Base-by-base conservation (phyloP, 192 early-diverging fungal genomes). In the Entomortierella chlamydospora region DNA sequence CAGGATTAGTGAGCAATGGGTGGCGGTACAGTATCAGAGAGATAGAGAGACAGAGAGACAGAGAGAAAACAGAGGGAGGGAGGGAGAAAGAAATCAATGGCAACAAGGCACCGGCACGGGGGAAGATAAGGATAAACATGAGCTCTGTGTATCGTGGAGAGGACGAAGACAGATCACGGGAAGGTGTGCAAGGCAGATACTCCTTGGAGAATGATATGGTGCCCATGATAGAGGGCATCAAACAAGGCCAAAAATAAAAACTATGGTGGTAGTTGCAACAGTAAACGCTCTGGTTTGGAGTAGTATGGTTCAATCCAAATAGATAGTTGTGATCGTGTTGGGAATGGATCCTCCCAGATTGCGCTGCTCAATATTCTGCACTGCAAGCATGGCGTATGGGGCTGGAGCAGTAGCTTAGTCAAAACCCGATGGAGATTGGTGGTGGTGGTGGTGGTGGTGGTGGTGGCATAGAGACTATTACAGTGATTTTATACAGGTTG, bases 1-100 rank as follows among this genome's bases (percentile, higher is more conserved):
- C 5, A 47, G 15, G 45, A 47, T 47, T 47, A 5, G 22, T n/a
- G 53, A 29, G 47, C 47, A 23, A 4, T 17, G 4, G 47, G 15
- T 54, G n/a, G n/a, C n/a, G n/a, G n/a, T n/a, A n/a, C n/a, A 26
- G 52, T 33, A 57, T 57, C 30, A 62, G 43, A 62, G 49, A 64
- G 17, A 37, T 64, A 15, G 45, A 4, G 15, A 47, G 4, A 17
- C 8, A 20, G 15, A 20, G 20, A 47, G 15, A 3, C 12, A 47
- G 4, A 47, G 3, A 13, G 7, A 41, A 63, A 52, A 45, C 30
- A 45, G 49, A 63, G 31, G n/a, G n/a, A 45, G 20, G 20, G 15
- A 28, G 23, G 54, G 25, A 12, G 9, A 3, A 29, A 4, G 54
- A 22, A 20, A 39, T 57, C n/a, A n/a, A n/a, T 20, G 29, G 31